Evolutionary conservation across 179 eudicot genomes (phyloP).

Genomic region (Vitellaria paradoxa): DNA sequence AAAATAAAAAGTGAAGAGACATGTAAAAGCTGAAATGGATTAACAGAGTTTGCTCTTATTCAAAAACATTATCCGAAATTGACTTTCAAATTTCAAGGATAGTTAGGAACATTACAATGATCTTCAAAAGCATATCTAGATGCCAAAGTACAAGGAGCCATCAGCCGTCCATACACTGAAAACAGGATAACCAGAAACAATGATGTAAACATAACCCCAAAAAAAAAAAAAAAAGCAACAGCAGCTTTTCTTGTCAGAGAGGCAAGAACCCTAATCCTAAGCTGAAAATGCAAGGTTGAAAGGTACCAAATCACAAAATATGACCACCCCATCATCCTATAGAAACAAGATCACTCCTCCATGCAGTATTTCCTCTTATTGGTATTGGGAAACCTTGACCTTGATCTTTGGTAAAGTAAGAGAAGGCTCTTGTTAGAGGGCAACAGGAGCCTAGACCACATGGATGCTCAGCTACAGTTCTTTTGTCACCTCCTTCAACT

Average conservation of each 20-base stretch:
- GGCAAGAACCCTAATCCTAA: no score
- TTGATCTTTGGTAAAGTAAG: constrained; percentile 41
- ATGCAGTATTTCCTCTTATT: constrained; percentile 53
- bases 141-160: neutral
- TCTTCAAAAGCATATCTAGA: neutral
- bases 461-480: constrained; percentile 50
- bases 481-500: constrained; percentile 23
- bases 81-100: no score
- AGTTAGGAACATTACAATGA: neutral
- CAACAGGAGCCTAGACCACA: constrained; percentile 59
- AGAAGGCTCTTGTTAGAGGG: constrained; percentile 35
- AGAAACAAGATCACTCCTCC: constrained; percentile 56
- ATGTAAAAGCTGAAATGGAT: neutral
- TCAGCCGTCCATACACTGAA: no score
- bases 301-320: neutral
- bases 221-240: no score
- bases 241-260: no score
- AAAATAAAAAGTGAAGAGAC: neutral
- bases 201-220: neutral
- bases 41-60: neutral
- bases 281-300: neutral
- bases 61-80: neutral
- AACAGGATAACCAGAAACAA: neutral
- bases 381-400: constrained; percentile 36
- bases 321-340: neutral